A percentile compares a stretch with the other conserved stretches of the same genome.
Conservation (phyloP, 2,329 filamentous ascomycete species). For the Clathrospora elynae region DNA sequence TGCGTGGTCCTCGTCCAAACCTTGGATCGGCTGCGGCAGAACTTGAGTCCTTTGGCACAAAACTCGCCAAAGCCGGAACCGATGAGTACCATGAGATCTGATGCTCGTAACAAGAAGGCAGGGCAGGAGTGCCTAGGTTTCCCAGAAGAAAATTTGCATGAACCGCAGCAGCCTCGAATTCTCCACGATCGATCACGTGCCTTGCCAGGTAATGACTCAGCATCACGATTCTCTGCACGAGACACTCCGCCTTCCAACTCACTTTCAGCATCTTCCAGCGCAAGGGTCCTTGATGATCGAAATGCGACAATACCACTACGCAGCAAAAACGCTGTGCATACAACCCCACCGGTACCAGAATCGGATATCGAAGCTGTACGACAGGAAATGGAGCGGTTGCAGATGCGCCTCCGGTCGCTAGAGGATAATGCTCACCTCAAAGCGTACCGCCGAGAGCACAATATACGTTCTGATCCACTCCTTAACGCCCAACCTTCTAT, state of each 20-base stretch:
- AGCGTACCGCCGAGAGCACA: not conserved
- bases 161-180: not conserved
- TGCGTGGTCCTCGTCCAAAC: conserved; percentile 34
- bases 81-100: not conserved
- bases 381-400: not conserved
- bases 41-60: conserved; percentile 8
- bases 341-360: not conserved
- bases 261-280: not conserved
- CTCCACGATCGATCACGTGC: not conserved
- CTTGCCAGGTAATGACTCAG: not conserved
- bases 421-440: not conserved
- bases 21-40: conserved; percentile 29
- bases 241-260: not conserved
- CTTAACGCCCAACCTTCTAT: too few species aligned
- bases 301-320: not conserved
- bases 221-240: not conserved
- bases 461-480: too few species aligned
- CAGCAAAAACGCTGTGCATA: not conserved
- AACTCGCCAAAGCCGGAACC: not conserved
- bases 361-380: not conserved
- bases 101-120: too few species aligned
- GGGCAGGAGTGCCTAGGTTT: not conserved
- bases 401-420: not conserved
- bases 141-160: not conserved
- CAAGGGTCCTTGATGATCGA: not conserved